Percentiles rank a stretch among this genome's conserved stretches.
phyloP scores from a whole-genome alignment of 305 asterid genomes.

The Striga hermonthica region DNA sequence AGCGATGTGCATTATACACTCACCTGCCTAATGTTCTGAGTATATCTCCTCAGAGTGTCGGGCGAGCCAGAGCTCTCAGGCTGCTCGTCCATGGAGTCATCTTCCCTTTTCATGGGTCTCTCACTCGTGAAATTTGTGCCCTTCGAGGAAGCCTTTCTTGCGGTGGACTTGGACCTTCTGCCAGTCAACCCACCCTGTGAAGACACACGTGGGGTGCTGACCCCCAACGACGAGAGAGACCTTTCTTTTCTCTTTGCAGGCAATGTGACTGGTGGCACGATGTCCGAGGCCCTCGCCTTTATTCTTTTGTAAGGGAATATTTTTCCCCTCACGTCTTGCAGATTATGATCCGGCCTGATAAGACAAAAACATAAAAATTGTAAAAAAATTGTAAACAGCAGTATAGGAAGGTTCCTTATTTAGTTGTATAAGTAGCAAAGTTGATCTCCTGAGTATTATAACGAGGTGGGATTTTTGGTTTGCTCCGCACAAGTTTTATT shows the following conservation, averaged over 20 bases:
- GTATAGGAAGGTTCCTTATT: background rate
- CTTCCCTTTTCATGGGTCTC: constrained; percentile 71
- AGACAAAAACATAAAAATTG: constrained; percentile 17
- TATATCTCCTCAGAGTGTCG: constrained; percentile 55
- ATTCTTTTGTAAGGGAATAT: constrained; percentile 82
- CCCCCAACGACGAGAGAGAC: constrained; percentile 90
- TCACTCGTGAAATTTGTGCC: constrained; percentile 77
- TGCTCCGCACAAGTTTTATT: background rate
- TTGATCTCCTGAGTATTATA: background rate
- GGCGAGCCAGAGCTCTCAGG: constrained; percentile 79
- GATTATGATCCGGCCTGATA: constrained; percentile 82
- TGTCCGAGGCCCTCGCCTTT: constrained; percentile 71
- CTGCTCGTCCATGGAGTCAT: constrained; percentile 55
- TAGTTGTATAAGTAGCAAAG: background rate
- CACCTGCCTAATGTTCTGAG: constrained; percentile 70
- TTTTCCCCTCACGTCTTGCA: constrained; percentile 90
- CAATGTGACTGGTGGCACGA: constrained; percentile 52
- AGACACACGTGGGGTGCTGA: constrained; percentile 91
- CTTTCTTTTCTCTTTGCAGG: constrained; percentile 95
- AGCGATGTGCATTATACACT: background rate
- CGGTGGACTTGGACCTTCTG: constrained; percentile 74
- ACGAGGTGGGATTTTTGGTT: background rate
- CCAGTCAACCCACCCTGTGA: constrained; percentile 84
- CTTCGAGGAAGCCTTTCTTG: constrained; percentile 63
- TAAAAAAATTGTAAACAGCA: no score